These are phyloP conservation scores for Skeletonema tropicum DNA, from an alignment of 108 stramenopile genomes.

Conservation along the genomic window DNA sequence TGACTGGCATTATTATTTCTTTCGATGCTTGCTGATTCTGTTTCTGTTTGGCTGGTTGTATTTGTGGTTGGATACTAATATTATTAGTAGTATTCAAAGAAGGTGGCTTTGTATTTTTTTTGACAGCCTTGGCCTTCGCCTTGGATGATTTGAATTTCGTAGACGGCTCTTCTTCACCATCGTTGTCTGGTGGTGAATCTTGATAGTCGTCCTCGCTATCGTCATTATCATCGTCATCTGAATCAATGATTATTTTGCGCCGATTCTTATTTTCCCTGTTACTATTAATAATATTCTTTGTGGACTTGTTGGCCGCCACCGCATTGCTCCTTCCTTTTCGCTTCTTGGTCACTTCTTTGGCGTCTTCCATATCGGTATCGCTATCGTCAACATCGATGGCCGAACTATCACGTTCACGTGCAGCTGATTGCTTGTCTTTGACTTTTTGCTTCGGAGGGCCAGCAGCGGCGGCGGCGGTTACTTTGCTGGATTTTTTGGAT, in stretches of 20 bases:
- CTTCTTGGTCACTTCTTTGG: not conserved
- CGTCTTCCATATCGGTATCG: conserved; percentile 9
- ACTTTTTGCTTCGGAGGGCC: not conserved
- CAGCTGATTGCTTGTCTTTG: not conserved
- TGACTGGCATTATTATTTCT: conserved; percentile 1
- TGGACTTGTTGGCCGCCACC: not conserved
- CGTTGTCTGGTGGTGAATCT: conserved; percentile 5
- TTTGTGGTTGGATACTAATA: too few species aligned
- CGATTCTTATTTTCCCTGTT: not conserved
- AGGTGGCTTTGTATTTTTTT: conserved; percentile 7
- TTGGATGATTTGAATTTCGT: conserved; percentile 12
- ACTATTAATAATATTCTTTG: too few species aligned
- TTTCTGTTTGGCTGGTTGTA: too few species aligned
- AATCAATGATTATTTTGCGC: not conserved
- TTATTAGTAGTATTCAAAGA: too few species aligned
- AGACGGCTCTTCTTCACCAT: conserved; percentile 14
- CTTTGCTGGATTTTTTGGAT: not conserved
- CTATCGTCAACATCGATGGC: conserved; percentile 5
- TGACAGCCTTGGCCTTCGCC: too few species aligned
- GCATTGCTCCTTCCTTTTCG: not conserved
- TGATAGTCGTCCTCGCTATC: too few species aligned
- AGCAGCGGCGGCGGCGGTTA: not conserved
- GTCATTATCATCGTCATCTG: conserved; percentile 36
- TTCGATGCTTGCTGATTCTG: not conserved
- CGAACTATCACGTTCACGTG: too few species aligned